Evolutionary conservation across 1,284 basidiomycete genomes (phyloP).

Genomic region (Ganoderma resinaceum): DNA sequence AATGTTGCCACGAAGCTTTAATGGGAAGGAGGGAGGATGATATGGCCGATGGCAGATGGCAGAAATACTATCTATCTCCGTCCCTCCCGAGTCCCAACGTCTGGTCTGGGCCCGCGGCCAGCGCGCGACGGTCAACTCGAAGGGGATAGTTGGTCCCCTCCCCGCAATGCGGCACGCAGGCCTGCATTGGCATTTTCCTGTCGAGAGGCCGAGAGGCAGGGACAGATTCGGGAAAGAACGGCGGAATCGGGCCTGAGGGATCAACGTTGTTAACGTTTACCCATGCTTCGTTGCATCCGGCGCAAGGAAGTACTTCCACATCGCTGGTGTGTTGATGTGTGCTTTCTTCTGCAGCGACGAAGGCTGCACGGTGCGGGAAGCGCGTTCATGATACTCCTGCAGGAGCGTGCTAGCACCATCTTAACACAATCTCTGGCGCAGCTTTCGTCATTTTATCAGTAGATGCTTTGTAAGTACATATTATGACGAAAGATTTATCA

Average conservation of each 20-base stretch:
- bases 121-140: background rate
- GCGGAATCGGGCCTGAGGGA: conserved; percentile 1
- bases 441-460: background rate
- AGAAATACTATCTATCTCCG: background rate
- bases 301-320: background rate
- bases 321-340: too few relatives aligned
- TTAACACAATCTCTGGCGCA: background rate
- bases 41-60: background rate
- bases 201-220: background rate
- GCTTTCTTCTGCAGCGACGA: background rate
- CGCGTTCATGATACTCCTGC: background rate
- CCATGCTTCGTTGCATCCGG: background rate
- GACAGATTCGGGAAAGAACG: background rate
- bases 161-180: background rate
- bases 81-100: background rate
- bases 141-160: background rate
- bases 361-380: background rate
- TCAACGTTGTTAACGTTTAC: background rate
- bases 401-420: background rate
- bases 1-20: background rate
- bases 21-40: background rate
- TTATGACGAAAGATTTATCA: background rate
- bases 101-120: background rate
- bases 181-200: background rate
- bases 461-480: background rate